Percentiles rank a stretch among this genome's conserved stretches.
phyloP scores from a whole-genome alignment of 805 yeast genomes.

The Grigorovia yakushimaensis region DNA sequence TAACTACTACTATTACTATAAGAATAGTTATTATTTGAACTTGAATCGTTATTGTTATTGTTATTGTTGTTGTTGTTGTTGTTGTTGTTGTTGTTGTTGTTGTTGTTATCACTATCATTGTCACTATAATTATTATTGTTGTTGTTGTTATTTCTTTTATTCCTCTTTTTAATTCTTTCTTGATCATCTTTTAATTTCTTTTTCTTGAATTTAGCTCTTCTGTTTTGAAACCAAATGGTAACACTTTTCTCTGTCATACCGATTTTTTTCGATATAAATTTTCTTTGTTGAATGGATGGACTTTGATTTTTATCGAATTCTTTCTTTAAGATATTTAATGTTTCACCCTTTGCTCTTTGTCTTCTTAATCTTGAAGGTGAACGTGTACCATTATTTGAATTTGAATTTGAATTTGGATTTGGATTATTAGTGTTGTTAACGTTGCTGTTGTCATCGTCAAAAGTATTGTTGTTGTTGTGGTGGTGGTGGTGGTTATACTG shows the following conservation, averaged over 20 bases:
- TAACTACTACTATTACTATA: not conserved
- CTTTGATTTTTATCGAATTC: conserved; percentile 68
- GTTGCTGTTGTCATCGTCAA: not conserved
- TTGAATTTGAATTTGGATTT: too few species aligned
- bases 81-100: not conserved
- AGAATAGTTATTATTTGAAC: not conserved
- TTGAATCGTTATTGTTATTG: not conserved
- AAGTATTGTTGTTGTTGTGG: not conserved
- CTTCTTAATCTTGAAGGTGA: conserved; percentile 31
- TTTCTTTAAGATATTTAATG: conserved; percentile 51
- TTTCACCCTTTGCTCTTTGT: conserved; percentile 73
- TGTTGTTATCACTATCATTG: not conserved
- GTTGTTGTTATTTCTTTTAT: not conserved
- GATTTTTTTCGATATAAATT: conserved; percentile 57
- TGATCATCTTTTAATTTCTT: conserved; percentile 1
- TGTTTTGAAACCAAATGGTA: conserved; percentile 86
- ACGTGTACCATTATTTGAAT: too few species aligned
- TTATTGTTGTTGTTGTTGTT: conserved; percentile 1
- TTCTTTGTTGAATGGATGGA: conserved; percentile 64
- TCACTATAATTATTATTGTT: conserved; percentile 1
- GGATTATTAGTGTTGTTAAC: not conserved
- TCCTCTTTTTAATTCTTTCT: not conserved
- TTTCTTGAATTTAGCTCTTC: conserved; percentile 70
- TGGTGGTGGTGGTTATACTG: too few species aligned
- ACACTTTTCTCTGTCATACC: conserved; percentile 84